Evolutionary conservation across 805 yeast genomes (phyloP).

Genomic region (Candida ovalis): DNA sequence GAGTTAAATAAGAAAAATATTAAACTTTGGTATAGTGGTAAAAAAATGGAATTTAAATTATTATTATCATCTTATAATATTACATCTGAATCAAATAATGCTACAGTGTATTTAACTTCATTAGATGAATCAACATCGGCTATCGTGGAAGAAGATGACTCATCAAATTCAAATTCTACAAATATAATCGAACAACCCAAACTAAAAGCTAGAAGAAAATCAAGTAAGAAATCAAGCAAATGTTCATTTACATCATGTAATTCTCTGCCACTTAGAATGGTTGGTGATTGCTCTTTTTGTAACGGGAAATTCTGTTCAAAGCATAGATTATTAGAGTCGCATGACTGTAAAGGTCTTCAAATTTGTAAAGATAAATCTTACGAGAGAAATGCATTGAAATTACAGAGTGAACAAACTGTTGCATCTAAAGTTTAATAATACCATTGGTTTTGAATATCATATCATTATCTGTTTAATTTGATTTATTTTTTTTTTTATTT

Average conservation of each 20-base stretch:
- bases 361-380: conserved; percentile 79
- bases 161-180: background rate
- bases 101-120: conserved; percentile 30
- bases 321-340: conserved; percentile 84
- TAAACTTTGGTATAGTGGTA: conserved; percentile 33
- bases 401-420: conserved; percentile 82
- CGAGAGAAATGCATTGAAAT: conserved; percentile 77
- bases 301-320: conserved; percentile 82
- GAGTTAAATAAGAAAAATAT: conserved; percentile 11
- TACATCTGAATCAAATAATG: conserved; percentile 17
- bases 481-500: background rate
- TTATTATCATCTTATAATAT: conserved; percentile 28
- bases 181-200: conserved; percentile 17
- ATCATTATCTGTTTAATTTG: background rate
- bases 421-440: conserved; percentile 53
- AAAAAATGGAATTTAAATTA: conserved; percentile 27
- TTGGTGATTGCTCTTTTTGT: conserved; percentile 84
- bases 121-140: conserved; percentile 21
- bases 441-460: conserved; percentile 1
- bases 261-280: conserved; percentile 59
- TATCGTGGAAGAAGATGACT: conserved; percentile 15
- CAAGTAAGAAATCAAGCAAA: conserved; percentile 37
- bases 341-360: conserved; percentile 72
- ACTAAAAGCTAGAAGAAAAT: conserved; percentile 30
- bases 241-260: conserved; percentile 58